Percentiles rank a stretch among this genome's conserved stretches.
phyloP scores from a whole-genome alignment of 352 stramenopile species.

The Pythium vanterpoolii region DNA sequence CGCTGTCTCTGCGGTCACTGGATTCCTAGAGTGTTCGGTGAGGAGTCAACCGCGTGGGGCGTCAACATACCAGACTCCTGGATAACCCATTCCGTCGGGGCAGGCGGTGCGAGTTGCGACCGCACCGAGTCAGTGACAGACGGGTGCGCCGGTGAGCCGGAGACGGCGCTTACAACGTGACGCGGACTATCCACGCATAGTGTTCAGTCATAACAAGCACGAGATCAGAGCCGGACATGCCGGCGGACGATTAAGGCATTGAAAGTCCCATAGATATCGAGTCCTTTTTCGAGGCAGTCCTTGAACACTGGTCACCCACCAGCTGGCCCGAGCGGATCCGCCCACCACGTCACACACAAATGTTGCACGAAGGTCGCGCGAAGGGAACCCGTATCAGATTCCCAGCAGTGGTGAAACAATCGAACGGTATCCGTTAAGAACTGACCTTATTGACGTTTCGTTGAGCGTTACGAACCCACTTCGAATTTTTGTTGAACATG shows the following conservation, averaged over 20 bases:
- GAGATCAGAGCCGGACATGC: not conserved
- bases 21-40: slow-evolving; percentile 13
- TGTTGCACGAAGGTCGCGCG: slow-evolving; percentile 4
- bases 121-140: too few relatives aligned
- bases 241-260: too few relatives aligned
- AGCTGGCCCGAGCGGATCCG: slow-evolving; percentile 8
- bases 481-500: slow-evolving; percentile 3
- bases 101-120: slow-evolving; percentile 11
- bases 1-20: slow-evolving; percentile 13
- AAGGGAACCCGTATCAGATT: not conserved
- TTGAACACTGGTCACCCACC: slow-evolving; percentile 1
- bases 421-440: not conserved
- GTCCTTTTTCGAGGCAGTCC: too few relatives aligned
- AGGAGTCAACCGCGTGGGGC: not conserved
- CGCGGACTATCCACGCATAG: slow-evolving; percentile 14
- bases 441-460: too few relatives aligned
- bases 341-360: not conserved
- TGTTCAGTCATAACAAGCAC: not conserved
- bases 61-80: slow-evolving; percentile 8
- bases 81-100: slow-evolving; percentile 6
- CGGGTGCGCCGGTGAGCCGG: slow-evolving; percentile 5
- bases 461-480: too few relatives aligned
- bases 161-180: not conserved
- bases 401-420: not conserved
- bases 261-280: too few relatives aligned